Conservation (phyloP, 2,329 filamentous ascomycete species). For the Laburnicola sp. region DNA sequence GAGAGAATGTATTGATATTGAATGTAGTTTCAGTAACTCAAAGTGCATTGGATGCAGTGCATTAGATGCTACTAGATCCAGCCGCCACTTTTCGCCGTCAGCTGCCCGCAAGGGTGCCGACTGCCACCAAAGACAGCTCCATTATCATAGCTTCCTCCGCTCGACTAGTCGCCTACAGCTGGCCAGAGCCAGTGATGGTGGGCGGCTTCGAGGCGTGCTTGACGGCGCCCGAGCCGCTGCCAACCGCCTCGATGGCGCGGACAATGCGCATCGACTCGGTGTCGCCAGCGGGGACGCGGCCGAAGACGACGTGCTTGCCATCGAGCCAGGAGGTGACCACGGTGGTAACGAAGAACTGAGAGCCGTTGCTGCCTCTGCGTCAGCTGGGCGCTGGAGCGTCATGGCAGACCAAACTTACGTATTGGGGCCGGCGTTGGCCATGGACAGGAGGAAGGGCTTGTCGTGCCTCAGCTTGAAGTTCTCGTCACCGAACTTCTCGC, state of each 20-base stretch:
- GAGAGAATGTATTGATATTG: conserved; percentile 3
- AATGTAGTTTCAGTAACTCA: not conserved
- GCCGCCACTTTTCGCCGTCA: conserved; percentile 11
- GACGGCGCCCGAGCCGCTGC: conserved; percentile 58
- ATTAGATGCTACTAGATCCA: conserved; percentile 25
- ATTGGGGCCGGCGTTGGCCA: conserved; percentile 95
- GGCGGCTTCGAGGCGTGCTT: conserved; percentile 55
- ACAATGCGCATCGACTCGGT: conserved; percentile 58
- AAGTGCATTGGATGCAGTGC: conserved; percentile 2
- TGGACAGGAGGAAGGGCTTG: conserved; percentile 79
- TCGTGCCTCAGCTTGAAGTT: conserved; percentile 80
- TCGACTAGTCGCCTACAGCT: conserved; percentile 43
- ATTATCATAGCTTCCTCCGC: conserved; percentile 15
- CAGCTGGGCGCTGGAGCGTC: conserved; percentile 14
- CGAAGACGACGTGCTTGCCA: conserved; percentile 83
- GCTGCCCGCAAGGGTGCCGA: conserved; percentile 12
- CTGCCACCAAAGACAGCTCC: conserved; percentile 10
- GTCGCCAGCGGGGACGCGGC: conserved; percentile 65
- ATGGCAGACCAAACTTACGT: conserved; percentile 58
- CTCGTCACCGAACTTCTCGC: conserved; percentile 92
- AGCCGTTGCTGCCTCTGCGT: conserved; percentile 61
- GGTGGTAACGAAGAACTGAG: conserved; percentile 74
- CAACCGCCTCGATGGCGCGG: conserved; percentile 62
- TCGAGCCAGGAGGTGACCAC: conserved; percentile 71
- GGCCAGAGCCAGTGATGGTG: conserved; percentile 57